These are phyloP conservation scores for Hortaea werneckii DNA, from an alignment of 2,329 filamentous ascomycete genomes.

Conservation along the genomic window DNA sequence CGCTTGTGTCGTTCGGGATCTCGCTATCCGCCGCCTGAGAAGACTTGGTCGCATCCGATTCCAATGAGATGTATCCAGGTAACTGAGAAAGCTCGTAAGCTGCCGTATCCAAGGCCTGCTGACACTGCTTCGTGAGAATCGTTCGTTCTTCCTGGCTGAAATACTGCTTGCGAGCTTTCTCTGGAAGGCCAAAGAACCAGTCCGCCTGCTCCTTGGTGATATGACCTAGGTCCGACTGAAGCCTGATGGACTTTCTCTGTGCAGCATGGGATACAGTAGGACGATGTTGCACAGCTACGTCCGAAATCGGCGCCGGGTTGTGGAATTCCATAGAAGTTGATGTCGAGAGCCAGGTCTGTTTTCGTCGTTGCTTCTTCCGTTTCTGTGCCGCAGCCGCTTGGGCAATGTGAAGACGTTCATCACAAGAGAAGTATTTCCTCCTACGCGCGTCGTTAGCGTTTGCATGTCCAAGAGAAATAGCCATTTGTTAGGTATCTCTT, in stretches of 20 bases:
- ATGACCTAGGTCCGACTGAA: constrained; percentile 12
- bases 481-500: background rate
- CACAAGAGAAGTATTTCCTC: constrained; percentile 61
- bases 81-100: too few relatives aligned
- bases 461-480: background rate
- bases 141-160: constrained; percentile 64
- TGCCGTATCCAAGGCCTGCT: constrained; percentile 13
- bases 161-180: constrained; percentile 60
- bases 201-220: constrained; percentile 18
- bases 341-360: constrained; percentile 11
- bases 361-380: constrained; percentile 13
- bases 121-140: constrained; percentile 45
- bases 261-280: constrained; percentile 4
- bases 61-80: too few relatives aligned
- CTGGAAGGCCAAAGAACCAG: constrained; percentile 61
- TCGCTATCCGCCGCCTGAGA: too few relatives aligned
- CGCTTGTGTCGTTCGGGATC: too few relatives aligned
- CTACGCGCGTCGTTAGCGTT: constrained; percentile 22
- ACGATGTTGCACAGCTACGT: constrained; percentile 1
- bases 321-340: constrained; percentile 22
- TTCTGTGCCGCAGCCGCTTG: constrained; percentile 35
- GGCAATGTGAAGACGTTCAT: constrained; percentile 59
- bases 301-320: background rate
- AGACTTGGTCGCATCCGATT: too few relatives aligned
- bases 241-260: background rate